Conservation (phyloP, 129 eudicot genomes). For the Apium graveolens region DNA sequence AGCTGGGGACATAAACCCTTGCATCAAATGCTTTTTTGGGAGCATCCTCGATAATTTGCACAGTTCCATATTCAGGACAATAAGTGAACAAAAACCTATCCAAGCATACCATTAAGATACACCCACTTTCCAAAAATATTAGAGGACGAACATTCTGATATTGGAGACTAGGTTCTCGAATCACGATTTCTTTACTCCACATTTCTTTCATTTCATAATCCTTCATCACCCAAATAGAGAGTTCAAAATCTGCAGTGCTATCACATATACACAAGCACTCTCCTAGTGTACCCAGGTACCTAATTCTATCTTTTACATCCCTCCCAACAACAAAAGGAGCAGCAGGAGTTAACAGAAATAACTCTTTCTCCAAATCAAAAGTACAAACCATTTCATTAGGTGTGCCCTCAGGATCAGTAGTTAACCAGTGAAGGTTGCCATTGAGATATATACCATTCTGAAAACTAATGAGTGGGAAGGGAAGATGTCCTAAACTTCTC, state of each 20-base stretch:
- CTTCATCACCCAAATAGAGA: neutral
- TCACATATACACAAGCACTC: neutral
- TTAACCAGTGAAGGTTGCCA: neutral
- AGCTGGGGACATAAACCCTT: neutral
- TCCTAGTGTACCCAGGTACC: neutral
- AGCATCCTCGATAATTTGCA: neutral
- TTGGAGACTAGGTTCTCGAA: neutral
- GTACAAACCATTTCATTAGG: neutral
- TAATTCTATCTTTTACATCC: neutral
- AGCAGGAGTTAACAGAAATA: neutral
- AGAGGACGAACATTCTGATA: neutral
- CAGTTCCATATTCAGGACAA: neutral
- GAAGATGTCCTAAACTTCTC: slow-evolving; percentile 23
- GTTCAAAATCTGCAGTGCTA: neutral
- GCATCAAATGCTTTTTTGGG: neutral
- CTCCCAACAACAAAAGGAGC: neutral
- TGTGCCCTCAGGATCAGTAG: neutral
- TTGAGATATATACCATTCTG: neutral
- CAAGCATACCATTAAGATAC: neutral
- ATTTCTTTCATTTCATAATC: neutral
- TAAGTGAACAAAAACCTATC: neutral
- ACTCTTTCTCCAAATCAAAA: slow-evolving; percentile 2
- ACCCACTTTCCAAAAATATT: too few relatives aligned
- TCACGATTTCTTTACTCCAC: neutral
- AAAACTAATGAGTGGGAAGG: neutral